Evolutionary conservation across 768 basidiomycete genomes (phyloP).

Genomic region (Pleurotus cornucopiae): DNA sequence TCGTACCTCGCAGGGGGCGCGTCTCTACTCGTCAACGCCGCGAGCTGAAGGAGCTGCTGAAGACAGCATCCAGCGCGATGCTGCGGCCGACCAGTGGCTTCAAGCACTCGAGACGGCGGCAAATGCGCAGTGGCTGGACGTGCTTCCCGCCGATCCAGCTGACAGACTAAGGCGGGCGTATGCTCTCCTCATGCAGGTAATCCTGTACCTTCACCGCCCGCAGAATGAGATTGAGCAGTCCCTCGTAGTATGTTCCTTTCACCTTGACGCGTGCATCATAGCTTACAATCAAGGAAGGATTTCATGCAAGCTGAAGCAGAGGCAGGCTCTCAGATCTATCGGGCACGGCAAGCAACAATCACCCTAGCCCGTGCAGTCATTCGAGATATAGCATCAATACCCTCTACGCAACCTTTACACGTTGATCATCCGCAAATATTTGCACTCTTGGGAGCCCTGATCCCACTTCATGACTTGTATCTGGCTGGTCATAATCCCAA

Average conservation of each 20-base stretch:
- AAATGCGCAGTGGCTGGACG: constrained; percentile 18
- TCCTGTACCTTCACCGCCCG: constrained; percentile 20
- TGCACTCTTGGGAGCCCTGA: constrained; percentile 19
- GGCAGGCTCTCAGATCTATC: constrained; percentile 21
- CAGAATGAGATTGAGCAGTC: constrained; percentile 16
- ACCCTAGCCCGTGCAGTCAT: constrained; percentile 17
- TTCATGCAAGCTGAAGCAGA: constrained; percentile 19
- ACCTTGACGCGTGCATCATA: neutral
- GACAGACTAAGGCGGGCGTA: constrained; percentile 18
- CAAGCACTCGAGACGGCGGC: constrained; percentile 19
- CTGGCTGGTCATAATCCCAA: constrained; percentile 6
- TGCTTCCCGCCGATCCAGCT: constrained; percentile 11
- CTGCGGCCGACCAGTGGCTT: constrained; percentile 13
- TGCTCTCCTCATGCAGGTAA: constrained; percentile 21
- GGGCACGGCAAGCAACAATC: constrained; percentile 18
- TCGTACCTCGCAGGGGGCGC: too few relatives aligned
- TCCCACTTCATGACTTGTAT: constrained; percentile 18
- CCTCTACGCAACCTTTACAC: constrained; percentile 13
- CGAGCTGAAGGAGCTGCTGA: neutral
- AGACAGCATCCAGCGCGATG: neutral
- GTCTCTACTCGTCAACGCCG: too few relatives aligned
- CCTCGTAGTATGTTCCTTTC: constrained; percentile 14
- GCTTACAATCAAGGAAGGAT: constrained; percentile 11
- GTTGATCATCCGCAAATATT: constrained; percentile 18
- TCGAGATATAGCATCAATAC: constrained; percentile 17